Evolutionary conservation across 2,329 filamentous ascomycete species (phyloP).

Genomic region (Rutstroemia sydowiana): DNA sequence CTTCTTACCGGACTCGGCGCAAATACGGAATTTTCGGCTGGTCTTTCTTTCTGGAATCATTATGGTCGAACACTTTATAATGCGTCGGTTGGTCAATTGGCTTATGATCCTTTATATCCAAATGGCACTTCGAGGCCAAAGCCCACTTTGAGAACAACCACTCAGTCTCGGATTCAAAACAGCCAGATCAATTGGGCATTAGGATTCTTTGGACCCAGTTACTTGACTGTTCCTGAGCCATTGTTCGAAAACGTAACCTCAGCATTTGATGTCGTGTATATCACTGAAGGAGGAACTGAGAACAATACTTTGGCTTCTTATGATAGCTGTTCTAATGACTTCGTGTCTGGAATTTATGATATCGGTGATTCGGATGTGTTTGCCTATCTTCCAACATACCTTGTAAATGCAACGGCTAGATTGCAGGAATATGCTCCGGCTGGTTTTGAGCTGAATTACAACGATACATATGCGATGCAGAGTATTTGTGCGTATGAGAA

Average conservation of each 20-base stretch:
- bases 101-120: slow-evolving; percentile 39
- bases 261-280: slow-evolving; percentile 42
- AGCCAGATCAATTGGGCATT: slow-evolving; percentile 46
- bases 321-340: slow-evolving; percentile 40
- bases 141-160: slow-evolving; percentile 46
- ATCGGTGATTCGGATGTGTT: slow-evolving; percentile 37
- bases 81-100: slow-evolving; percentile 38
- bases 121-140: slow-evolving; percentile 41
- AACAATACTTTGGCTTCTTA: slow-evolving; percentile 48
- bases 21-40: slow-evolving; percentile 41
- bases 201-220: slow-evolving; percentile 45
- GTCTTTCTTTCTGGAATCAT: slow-evolving; percentile 45
- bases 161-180: slow-evolving; percentile 46
- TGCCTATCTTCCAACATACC: slow-evolving; percentile 40
- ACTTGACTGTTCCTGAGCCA: slow-evolving; percentile 32
- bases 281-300: slow-evolving; percentile 41
- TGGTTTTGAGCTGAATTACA: slow-evolving; percentile 41
- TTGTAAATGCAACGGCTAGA: slow-evolving; percentile 37
- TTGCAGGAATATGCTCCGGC: slow-evolving; percentile 40
- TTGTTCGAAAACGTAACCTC: slow-evolving; percentile 34
- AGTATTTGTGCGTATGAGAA: slow-evolving; percentile 49
- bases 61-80: slow-evolving; percentile 48
- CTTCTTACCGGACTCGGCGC: slow-evolving; percentile 44
- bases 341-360: slow-evolving; percentile 14
- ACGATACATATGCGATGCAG: slow-evolving; percentile 45